Evolutionary conservation across 2,329 filamentous ascomycete species (phyloP), one percentile per base, ranked within the genome.

Genomic region (Trichocomaceae sp.): DNA sequence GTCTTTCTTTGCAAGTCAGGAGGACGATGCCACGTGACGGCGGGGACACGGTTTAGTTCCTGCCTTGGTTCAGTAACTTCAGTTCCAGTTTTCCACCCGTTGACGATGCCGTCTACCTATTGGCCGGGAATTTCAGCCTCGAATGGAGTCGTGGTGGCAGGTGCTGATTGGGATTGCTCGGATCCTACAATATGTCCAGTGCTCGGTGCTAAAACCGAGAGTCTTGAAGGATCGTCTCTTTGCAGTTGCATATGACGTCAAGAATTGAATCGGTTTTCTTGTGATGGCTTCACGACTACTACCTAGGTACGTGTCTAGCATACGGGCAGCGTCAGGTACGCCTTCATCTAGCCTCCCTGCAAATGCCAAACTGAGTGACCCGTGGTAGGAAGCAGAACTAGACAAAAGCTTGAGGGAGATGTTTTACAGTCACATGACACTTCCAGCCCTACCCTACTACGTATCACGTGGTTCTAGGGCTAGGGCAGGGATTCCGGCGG

Each of bases 401-500:
- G n/a, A n/a, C n/a, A n/a, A n/a, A n/a, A n/a, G n/a, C n/a, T 9
- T 5, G 39, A 10, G 13, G 10, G 0, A 12, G 41, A 29, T 50
- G 54, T 56, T 55, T 56, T 15, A n/a, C 23, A n/a, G 12, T 46
- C 44, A 46, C 23, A 7, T 46, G 44, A 46, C 44, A 5, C n/a
- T n/a, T 2, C 5, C n/a, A 41, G 8, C 37, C 26, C 23, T 41
- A 7, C 50, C 50, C 50, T 52, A 37, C 2, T 15, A 2, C 8
- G 12, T 7, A 17, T 52, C 53, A 55, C 53, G 53, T 55, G 53
- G 8, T 7, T 0, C 26, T 53, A 53, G 51, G 51, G 41, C 29
- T 46, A n/a, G 8, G 1, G 33, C 20, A 57, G 51, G 56, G 51
- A 37, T 44, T 68, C n/a, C 59, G 62, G 66, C 29, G 2, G 26